phyloP scores from a whole-genome alignment of 2,329 filamentous ascomycete species.

The Calonectria henricotiae region DNA sequence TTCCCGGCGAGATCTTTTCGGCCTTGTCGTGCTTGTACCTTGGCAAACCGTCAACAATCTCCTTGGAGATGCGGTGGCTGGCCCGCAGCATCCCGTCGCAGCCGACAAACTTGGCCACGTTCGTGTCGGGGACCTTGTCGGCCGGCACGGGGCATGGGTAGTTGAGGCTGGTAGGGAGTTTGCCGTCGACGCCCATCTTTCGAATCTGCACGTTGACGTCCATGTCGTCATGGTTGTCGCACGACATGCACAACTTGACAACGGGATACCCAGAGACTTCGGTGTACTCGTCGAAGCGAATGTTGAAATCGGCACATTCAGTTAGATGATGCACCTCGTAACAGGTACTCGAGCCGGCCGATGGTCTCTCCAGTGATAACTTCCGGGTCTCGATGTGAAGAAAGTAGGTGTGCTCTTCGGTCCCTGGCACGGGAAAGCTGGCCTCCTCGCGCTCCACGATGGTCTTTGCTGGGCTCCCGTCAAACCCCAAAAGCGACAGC shows the following conservation, averaged over 20 bases:
- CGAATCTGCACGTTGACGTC: conserved; percentile 15
- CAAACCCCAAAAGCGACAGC: conserved; percentile 7
- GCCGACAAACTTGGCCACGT: conserved; percentile 18
- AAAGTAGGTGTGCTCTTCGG: conserved; percentile 3
- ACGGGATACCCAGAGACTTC: conserved; percentile 5
- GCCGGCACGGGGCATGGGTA: conserved; percentile 25
- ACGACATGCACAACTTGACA: conserved; percentile 20
- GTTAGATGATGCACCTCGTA: conserved; percentile 11
- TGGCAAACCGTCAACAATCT: neutral
- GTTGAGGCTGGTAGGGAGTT: conserved; percentile 9
- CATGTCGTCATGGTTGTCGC: conserved; percentile 14
- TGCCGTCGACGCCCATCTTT: conserved; percentile 6
- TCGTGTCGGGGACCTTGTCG: neutral
- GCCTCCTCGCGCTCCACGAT: conserved; percentile 19
- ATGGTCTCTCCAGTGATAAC: neutral
- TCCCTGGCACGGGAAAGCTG: neutral
- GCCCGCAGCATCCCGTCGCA: conserved; percentile 10
- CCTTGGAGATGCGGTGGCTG: conserved; percentile 11
- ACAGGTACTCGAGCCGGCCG: neutral
- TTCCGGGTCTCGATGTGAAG: neutral
- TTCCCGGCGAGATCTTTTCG: conserved; percentile 5
- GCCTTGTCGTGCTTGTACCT: conserved; percentile 15
- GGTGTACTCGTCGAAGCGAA: conserved; percentile 11
- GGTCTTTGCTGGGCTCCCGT: conserved; percentile 15
- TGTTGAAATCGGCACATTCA: conserved; percentile 14